Percentiles rank a stretch among this genome's conserved stretches.
These are phyloP conservation scores for Chrysanthemum lavandulifolium DNA, from an alignment of 129 eudicot genomes.

Conservation along the genomic window DNA sequence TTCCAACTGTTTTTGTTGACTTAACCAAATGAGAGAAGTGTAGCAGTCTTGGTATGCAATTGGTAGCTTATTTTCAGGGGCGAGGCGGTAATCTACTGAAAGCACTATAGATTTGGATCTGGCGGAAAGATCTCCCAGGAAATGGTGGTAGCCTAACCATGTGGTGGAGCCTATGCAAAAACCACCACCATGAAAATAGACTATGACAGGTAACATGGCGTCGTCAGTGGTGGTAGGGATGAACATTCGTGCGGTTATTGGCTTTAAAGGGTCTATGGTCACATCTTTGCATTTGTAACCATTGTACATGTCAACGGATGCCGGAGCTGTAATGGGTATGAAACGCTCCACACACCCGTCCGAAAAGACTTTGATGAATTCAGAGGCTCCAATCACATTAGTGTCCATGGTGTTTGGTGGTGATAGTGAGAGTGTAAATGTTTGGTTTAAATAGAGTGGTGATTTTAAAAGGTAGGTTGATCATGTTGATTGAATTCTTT, in stretches of 20 bases:
- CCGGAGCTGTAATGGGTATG: conserved; percentile 33
- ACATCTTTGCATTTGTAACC: conserved; percentile 70
- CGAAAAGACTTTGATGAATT: conserved; percentile 68
- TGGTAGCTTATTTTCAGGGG: conserved; percentile 77
- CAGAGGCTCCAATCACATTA: conserved; percentile 31
- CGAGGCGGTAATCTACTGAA: conserved; percentile 81
- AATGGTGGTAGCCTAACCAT: conserved; percentile 74
- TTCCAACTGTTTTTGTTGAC: conserved; percentile 24
- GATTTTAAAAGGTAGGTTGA: conserved; percentile 29
- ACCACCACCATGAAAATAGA: conserved; percentile 85
- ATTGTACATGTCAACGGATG: conserved; percentile 40
- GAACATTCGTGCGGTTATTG: conserved; percentile 65
- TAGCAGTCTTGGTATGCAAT: conserved; percentile 67
- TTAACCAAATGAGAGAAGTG: conserved; percentile 65
- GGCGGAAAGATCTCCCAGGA: conserved; percentile 62
- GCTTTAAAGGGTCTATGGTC: conserved; percentile 47
- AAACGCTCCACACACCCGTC: conserved; percentile 68
- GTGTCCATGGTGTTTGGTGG: conserved; percentile 27
- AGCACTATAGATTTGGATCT: conserved; percentile 45
- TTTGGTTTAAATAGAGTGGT: conserved; percentile 28
- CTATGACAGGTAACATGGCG: conserved; percentile 43
- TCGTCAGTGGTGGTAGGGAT: conserved; percentile 36
- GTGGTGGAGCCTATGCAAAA: conserved; percentile 84
- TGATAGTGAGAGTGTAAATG: conserved; percentile 19
- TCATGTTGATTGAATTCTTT: conserved; percentile 29